A percentile compares a stretch with the other conserved stretches of the same genome.
These are phyloP conservation scores for Cucumis melo DNA, from an alignment of 306 rosid species.

Conservation along the genomic window DNA sequence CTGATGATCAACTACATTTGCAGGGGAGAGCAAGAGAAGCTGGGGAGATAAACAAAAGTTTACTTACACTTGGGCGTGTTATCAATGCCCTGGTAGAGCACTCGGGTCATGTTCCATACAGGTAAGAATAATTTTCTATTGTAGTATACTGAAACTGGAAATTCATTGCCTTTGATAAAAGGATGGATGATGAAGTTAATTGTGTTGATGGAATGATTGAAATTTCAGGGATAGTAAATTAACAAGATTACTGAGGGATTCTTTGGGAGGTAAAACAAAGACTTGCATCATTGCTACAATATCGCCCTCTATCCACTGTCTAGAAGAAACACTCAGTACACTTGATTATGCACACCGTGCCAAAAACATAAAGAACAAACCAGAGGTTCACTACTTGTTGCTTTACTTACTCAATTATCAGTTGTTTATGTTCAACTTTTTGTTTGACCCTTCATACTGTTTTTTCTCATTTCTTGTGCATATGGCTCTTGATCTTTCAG, in stretches of 20 bases:
- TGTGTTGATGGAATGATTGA: constrained; percentile 10
- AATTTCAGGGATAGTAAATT: constrained; percentile 88
- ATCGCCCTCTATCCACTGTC: constrained; percentile 96
- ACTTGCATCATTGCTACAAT: constrained; percentile 96
- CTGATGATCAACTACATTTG: constrained; percentile 19
- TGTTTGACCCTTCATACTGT: not conserved
- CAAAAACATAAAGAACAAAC: constrained; percentile 97
- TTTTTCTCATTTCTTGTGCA: not conserved
- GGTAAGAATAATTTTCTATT: constrained; percentile 29
- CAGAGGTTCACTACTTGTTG: constrained; percentile 58
- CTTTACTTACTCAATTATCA: not conserved
- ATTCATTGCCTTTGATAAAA: not conserved
- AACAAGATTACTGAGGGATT: constrained; percentile 88
- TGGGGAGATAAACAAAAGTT: constrained; percentile 96
- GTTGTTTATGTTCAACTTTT: constrained; percentile 1
- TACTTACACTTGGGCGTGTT: constrained; percentile 94
- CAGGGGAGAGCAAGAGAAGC: constrained; percentile 99
- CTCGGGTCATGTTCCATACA: constrained; percentile 96
- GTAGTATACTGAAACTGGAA: not conserved
- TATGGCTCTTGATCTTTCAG: constrained; percentile 31
- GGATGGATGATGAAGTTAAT: not conserved
- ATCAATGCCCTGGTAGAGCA: constrained; percentile 97
- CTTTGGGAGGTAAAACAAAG: constrained; percentile 98
- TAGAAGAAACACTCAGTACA: constrained; percentile 97
- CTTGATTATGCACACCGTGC: constrained; percentile 98